These are phyloP conservation scores for Anacardium occidentale DNA, from an alignment of 345 rosid species.

Conservation along the genomic window DNA sequence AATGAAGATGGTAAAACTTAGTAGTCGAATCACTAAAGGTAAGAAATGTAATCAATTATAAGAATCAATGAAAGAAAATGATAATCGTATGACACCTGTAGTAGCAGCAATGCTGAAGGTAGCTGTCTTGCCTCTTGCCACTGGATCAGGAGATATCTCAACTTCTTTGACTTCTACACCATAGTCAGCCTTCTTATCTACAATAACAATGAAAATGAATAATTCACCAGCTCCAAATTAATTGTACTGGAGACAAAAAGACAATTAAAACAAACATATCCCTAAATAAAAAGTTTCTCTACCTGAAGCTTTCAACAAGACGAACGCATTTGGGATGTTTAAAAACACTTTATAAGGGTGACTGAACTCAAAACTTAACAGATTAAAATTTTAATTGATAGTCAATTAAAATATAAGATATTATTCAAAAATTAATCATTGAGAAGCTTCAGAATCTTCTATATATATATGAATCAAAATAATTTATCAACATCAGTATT, in stretches of 20 bases:
- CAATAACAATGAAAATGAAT: slow-evolving; percentile 14
- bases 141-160: slow-evolving; percentile 64
- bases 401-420: not conserved
- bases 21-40: not conserved
- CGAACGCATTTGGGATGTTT: not conserved
- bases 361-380: not conserved
- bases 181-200: slow-evolving; percentile 58
- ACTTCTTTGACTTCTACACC: slow-evolving; percentile 59
- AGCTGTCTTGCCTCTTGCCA: slow-evolving; percentile 50
- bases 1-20: not conserved
- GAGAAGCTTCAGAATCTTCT: not conserved
- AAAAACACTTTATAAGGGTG: not conserved
- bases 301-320: not conserved
- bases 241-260: not conserved
- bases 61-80: not conserved
- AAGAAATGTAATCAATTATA: not conserved
- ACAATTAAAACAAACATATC: not conserved
- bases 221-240: not conserved
- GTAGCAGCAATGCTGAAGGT: slow-evolving; percentile 69
- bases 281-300: not conserved
- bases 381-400: too few species aligned
- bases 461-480: too few species aligned
- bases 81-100: slow-evolving; percentile 41
- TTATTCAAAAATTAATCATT: too few species aligned
- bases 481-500: too few species aligned